Conservation (phyloP, 768 basidiomycete species). For the Gymnopilus junonius region DNA sequence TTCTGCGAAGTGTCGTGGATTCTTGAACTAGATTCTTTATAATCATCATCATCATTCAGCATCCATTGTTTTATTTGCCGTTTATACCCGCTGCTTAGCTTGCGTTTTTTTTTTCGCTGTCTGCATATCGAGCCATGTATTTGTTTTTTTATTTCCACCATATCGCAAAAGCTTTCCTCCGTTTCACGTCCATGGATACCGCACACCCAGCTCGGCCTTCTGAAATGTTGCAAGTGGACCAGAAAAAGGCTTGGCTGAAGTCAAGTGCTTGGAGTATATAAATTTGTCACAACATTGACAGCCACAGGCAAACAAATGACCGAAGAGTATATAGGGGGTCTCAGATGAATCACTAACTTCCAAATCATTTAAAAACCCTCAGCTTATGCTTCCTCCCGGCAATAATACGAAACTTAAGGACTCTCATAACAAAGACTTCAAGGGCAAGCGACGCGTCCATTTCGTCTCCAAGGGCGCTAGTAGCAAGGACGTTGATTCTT, state of each 20-base stretch:
- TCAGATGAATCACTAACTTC: no score
- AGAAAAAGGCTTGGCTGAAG: background rate
- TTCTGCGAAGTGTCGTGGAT: constrained; percentile 90
- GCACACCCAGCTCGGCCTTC: background rate
- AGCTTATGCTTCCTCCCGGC: background rate
- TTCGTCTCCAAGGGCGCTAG: background rate
- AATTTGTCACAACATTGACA: background rate
- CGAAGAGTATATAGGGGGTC: background rate
- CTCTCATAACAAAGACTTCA: background rate
- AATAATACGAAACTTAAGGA: background rate
- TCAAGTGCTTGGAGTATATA: background rate
- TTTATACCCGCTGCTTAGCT: constrained; percentile 17
- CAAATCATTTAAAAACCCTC: background rate
- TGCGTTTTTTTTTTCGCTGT: constrained; percentile 4
- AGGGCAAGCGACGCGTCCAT: no score
- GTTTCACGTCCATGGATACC: background rate
- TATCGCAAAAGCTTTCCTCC: background rate
- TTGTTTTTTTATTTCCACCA: constrained; percentile 4
- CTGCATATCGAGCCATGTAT: constrained; percentile 14
- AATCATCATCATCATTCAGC: constrained; percentile 19
- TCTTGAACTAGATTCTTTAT: constrained; percentile 79
- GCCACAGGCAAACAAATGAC: background rate
- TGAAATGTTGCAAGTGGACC: background rate
- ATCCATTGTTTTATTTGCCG: constrained; percentile 8
- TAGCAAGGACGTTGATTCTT: background rate